These are phyloP conservation scores for Thuidium tamariscinum DNA, from an alignment of 225 moss, liverwort and hornwort species.

Conservation along the genomic window DNA sequence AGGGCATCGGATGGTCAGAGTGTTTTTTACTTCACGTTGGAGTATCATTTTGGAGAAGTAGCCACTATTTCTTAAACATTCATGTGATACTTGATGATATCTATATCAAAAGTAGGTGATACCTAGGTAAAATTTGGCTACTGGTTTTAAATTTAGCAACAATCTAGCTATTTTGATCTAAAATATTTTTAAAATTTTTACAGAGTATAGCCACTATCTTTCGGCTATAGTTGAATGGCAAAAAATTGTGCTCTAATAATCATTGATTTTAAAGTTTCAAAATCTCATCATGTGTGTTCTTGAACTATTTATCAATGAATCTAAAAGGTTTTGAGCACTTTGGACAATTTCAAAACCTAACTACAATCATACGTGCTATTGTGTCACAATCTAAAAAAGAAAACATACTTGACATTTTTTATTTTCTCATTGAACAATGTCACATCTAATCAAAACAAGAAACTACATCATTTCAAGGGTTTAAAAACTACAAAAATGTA, in stretches of 20 bases:
- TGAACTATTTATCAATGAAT: accelerated
- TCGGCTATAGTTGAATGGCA: accelerated
- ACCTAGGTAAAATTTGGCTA: background rate
- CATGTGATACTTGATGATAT: background rate
- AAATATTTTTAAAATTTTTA: background rate
- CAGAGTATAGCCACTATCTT: accelerated
- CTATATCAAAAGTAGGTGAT: background rate
- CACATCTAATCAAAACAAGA: background rate
- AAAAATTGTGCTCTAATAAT: accelerated
- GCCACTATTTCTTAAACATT: background rate
- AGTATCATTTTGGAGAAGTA: background rate
- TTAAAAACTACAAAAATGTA: no score
- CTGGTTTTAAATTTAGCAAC: background rate
- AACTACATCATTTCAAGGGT: background rate
- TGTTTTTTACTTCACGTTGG: no score
- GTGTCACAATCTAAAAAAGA: no score
- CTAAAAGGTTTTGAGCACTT: background rate
- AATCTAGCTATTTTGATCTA: accelerated
- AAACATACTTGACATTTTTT: no score
- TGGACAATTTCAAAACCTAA: background rate
- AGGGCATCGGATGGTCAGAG: background rate
- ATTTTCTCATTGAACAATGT: no score
- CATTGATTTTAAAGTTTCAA: accelerated
- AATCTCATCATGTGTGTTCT: accelerated
- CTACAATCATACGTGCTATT: accelerated